Evolutionary conservation across 345 rosid species (phyloP).

Genomic region (Brassica nigra): DNA sequence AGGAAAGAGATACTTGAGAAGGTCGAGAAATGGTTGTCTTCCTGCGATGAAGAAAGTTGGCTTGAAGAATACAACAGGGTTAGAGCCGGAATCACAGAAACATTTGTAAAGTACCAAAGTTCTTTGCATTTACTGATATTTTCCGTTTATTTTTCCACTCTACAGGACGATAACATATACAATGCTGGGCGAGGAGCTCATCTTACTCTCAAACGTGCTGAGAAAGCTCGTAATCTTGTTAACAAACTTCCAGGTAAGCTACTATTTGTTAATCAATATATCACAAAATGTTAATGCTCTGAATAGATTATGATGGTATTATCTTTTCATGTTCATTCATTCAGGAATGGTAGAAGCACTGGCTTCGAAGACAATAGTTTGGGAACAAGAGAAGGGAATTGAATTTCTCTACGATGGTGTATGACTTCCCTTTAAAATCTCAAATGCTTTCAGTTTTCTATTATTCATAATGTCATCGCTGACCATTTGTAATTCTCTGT

Average conservation of each 20-base stretch:
- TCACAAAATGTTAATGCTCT: neutral
- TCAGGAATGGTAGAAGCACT: constrained; percentile 89
- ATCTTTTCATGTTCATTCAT: constrained; percentile 9
- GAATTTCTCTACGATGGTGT: constrained; percentile 94
- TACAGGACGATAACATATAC: constrained; percentile 92
- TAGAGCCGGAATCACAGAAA: constrained; percentile 14
- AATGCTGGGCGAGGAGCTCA: constrained; percentile 99
- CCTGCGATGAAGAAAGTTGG: constrained; percentile 98
- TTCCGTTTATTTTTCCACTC: constrained; percentile 31
- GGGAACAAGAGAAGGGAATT: constrained; percentile 86
- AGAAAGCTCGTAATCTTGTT: constrained; percentile 92
- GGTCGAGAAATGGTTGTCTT: constrained; percentile 92
- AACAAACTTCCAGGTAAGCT: constrained; percentile 85
- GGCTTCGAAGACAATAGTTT: constrained; percentile 75
- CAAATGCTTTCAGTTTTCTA: neutral
- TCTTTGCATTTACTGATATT: neutral
- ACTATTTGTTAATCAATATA: neutral
- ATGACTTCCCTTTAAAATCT: constrained; percentile 36
- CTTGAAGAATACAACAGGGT: constrained; percentile 98
- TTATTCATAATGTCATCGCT: neutral
- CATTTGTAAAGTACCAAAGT: neutral
- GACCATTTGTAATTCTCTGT: constrained; percentile 7
- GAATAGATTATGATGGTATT: constrained; percentile 4
- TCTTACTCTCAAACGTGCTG: constrained; percentile 94
- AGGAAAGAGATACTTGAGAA: constrained; percentile 90